phyloP scores from a whole-genome alignment of 148 eudicot genomes.

The Chenopodium quinoa region DNA sequence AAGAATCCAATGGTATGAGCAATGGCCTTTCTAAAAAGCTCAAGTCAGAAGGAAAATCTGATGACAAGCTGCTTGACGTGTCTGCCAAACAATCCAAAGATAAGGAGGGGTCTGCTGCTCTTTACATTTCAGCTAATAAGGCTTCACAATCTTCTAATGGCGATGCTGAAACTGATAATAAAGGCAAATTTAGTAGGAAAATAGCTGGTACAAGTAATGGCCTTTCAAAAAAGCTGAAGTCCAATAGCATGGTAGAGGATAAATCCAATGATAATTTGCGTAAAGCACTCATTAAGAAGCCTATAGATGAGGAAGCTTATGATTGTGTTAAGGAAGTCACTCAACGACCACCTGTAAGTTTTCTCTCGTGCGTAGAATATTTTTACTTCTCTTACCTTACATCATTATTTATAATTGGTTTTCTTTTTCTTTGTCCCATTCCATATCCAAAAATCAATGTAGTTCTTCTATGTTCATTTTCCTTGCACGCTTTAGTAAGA shows the following conservation, averaged over 20 bases:
- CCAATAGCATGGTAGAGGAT: slow-evolving; percentile 25
- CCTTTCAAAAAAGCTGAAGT: slow-evolving; percentile 18
- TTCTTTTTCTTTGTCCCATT: neutral
- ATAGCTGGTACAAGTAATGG: slow-evolving; percentile 6
- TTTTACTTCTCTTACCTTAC: neutral
- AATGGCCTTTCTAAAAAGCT: slow-evolving; percentile 14
- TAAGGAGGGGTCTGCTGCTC: slow-evolving; percentile 4
- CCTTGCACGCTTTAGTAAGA: neutral
- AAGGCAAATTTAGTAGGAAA: neutral
- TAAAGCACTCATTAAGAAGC: slow-evolving; percentile 19
- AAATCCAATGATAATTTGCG: slow-evolving; percentile 31
- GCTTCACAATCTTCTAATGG: neutral
- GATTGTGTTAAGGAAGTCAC: slow-evolving; percentile 47
- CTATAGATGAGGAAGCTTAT: slow-evolving; percentile 25
- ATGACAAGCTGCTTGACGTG: neutral
- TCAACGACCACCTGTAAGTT: slow-evolving; percentile 84
- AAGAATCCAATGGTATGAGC: slow-evolving; percentile 18
- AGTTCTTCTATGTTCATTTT: neutral
- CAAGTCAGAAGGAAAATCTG: neutral
- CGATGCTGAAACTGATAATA: neutral
- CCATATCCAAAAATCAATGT: neutral
- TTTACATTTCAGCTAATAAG: neutral
- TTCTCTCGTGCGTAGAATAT: neutral
- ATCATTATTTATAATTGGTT: neutral
- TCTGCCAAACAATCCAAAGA: neutral